These are phyloP conservation scores for Triticum monococcum DNA, from an alignment of 176 grass and related monocot species.

Conservation along the genomic window DNA sequence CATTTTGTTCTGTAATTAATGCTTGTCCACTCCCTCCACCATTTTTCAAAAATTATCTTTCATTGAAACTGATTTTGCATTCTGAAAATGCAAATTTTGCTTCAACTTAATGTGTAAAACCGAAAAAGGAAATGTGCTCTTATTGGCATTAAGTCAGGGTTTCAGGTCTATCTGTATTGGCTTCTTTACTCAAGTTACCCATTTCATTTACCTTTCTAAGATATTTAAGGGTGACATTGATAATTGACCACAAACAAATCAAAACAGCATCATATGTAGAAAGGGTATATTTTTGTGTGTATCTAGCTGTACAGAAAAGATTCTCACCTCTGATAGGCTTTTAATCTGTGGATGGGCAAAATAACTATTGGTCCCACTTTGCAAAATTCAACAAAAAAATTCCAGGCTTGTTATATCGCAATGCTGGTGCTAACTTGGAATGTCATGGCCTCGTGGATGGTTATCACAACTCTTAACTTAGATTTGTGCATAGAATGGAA, in stretches of 20 bases:
- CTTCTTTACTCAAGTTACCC: slow-evolving; percentile 8
- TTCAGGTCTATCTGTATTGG: neutral
- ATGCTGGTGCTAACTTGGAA: neutral
- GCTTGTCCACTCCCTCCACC: neutral
- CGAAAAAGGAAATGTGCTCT: neutral
- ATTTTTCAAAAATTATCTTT: neutral
- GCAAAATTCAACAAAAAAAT: neutral
- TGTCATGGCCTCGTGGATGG: neutral
- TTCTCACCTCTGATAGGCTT: neutral
- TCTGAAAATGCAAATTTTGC: neutral
- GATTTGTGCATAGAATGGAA: neutral
- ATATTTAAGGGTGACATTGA: neutral
- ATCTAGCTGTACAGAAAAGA: neutral
- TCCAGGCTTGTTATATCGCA: neutral
- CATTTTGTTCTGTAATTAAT: neutral
- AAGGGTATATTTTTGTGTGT: neutral
- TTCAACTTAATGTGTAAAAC: neutral
- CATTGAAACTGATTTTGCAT: slow-evolving; percentile 1
- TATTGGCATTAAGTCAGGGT: slow-evolving; percentile 5
- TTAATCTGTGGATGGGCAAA: neutral
- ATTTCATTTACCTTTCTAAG: slow-evolving; percentile 5
- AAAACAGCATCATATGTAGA: neutral
- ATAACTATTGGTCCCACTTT: neutral
- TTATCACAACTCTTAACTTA: neutral
- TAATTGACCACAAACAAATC: neutral